These are phyloP conservation scores for Hypoxylon sp. DNA, from an alignment of 2,329 filamentous ascomycete genomes.

Conservation along the genomic window DNA sequence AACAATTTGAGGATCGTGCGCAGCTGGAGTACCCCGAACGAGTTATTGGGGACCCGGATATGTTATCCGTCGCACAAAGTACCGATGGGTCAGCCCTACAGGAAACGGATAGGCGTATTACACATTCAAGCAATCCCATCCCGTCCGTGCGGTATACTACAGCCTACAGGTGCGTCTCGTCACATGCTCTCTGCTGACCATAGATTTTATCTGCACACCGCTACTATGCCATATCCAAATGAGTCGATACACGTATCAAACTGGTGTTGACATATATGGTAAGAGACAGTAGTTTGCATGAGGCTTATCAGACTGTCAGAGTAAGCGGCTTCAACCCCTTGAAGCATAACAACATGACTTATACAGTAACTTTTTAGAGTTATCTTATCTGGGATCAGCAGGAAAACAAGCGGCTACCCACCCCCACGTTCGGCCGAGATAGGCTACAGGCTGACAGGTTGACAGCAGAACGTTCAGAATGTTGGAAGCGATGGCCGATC, in stretches of 20 bases:
- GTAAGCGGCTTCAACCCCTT: not conserved
- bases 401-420: no score
- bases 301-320: not conserved
- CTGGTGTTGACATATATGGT: not conserved
- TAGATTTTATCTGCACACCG: conserved; percentile 1
- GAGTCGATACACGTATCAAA: not conserved
- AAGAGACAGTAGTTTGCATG: not conserved
- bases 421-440: no score
- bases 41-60: no score
- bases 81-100: conserved; percentile 1
- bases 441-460: no score
- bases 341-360: not conserved
- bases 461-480: no score
- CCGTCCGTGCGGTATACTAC: not conserved
- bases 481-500: conserved; percentile 10
- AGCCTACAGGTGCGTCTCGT: not conserved
- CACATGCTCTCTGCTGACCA: conserved; percentile 7
- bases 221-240: not conserved
- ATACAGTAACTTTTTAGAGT: conserved; percentile 14
- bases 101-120: not conserved
- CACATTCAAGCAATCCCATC: not conserved
- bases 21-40: not conserved
- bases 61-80: not conserved
- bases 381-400: conserved; percentile 5
- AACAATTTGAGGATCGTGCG: not conserved